Evolutionary conservation across 2,329 filamentous ascomycete genomes (phyloP).

Genomic region (Xylaria multiplex): DNA sequence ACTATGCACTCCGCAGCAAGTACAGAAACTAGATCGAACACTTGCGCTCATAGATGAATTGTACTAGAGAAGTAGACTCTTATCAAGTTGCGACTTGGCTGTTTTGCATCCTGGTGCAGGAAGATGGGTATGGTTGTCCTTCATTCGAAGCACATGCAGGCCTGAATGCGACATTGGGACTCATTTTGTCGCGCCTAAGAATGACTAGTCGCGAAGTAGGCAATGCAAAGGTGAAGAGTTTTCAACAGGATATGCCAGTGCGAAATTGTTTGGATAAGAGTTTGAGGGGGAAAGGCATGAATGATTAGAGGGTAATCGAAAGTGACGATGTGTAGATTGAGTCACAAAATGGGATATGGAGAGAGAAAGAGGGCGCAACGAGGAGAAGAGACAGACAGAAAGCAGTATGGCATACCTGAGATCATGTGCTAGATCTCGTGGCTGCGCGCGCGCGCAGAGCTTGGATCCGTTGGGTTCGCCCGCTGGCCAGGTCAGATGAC

Average conservation of each 20-base stretch:
- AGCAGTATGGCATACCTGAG: slow-evolving; percentile 41
- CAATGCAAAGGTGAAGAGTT: slow-evolving; percentile 22
- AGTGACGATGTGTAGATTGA: slow-evolving; percentile 20
- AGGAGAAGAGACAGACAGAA: background rate
- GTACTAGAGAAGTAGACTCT: slow-evolving; percentile 4
- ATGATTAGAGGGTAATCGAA: slow-evolving; percentile 1
- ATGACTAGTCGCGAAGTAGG: background rate
- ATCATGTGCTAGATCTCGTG: slow-evolving; percentile 48
- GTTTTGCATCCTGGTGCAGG: slow-evolving; percentile 14
- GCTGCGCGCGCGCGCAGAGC: slow-evolving; percentile 42
- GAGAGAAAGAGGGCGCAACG: background rate
- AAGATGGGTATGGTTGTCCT: slow-evolving; percentile 16
- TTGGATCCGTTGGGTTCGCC: slow-evolving; percentile 43
- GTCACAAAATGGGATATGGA: slow-evolving; percentile 4
- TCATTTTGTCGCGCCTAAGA: slow-evolving; percentile 25
- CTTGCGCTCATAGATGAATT: slow-evolving; percentile 5
- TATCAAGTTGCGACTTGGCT: slow-evolving; percentile 16
- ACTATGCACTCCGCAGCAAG: slow-evolving; percentile 15
- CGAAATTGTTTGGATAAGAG: slow-evolving; percentile 10
- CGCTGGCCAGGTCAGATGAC: slow-evolving; percentile 49
- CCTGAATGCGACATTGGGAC: slow-evolving; percentile 27
- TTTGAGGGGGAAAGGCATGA: background rate
- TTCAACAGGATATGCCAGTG: slow-evolving; percentile 21
- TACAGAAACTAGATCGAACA: background rate
- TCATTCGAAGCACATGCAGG: slow-evolving; percentile 30